Evolutionary conservation across 257 asterid genomes (phyloP), one percentile per base, ranked within the genome.

Genomic region (Ilex asprella): DNA sequence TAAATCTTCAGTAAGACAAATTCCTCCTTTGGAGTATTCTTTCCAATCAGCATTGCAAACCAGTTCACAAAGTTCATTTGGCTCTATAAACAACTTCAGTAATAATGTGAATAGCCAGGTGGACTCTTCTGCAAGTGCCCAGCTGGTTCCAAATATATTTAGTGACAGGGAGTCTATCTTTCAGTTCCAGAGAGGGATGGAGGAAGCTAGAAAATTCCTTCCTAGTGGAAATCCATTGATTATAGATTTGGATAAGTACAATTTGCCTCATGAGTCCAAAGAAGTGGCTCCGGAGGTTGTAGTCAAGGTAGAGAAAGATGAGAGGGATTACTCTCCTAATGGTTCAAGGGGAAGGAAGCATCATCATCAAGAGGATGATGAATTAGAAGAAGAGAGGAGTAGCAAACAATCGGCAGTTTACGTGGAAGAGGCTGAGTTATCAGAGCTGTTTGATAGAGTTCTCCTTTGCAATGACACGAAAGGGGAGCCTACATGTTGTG

Each of bases 181-280:
- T 78, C 99, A 86, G 77, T 89, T 89, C 81, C 73, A 79, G 73
- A 87, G 82, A 74, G 99, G 99, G 65, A 69, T 84, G 95, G 99
- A 89, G 76, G 99, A 89, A 81, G 99, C 96, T 41, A 86, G 78
- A 66, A 89, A 80, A 61, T 89, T 92, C 65, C 87, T 92, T 60
- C 97, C 96, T 1, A 58, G 77, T 43, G 73, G 62, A 65, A 85
- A 71, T 74, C 88, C 69, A 12, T 70, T 92, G 79, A 66, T 80
- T 62, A 78, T 92, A 47, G 95, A 92, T 78, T 73, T 92, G 14
- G 54, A 49, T 49, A 49, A 49, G 54, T 49, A 49, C 14, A 49
- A 49, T 49, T 49, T 49, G 14, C 54, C 54, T 12, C n/a, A 6
- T 6, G 16, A 11, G 54, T 12, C 54, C 7, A 35, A 35, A 49